Evolutionary conservation across 2,329 filamentous ascomycete species (phyloP), one percentile per base, ranked within the genome.

Genomic region (Hymenoscyphus fructigenus): DNA sequence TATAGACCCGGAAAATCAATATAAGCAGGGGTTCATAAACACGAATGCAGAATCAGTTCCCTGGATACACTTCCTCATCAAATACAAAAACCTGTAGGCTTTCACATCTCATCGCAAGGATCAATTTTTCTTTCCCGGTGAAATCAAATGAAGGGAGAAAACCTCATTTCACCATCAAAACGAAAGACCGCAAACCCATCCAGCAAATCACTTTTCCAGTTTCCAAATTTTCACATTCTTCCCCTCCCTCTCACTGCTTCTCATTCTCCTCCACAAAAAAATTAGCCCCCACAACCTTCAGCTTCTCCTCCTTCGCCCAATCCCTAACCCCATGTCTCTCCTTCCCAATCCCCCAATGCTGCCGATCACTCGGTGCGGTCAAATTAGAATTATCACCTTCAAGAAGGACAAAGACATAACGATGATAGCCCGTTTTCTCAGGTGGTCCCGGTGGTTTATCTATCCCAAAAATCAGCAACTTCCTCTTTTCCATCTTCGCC

Each of bases 341-440:
- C 66, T 79, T 76, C 0, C 79, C 82, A 66, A 79, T 83, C 0
- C 84, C 85, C 85, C 84, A 87, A 72, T 85, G 81, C 73, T 82
- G 77, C 41, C 83, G 74, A n/a, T 82, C 78, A 59, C 76, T 74
- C 0, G 85, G 84, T 65, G 74, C 78, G 17, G 73, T 79, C 65
- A 85, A 68, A 66, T 80, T 71, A 59, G 73, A 15, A 76, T 80
- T 68, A 73, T 74, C 70, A 1, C 76, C 77, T 60, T 75, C 79
- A 64, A 86, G 76, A 6, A 83, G 77, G 4, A 85, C 75, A 67
- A 86, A 84, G 3, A 87, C 81, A 72, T 87, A 87, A 23, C 44
- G 47, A 53, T 26, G 47, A 14, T 53, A 53, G 3, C 20, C 47
- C 1, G 47, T 53, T 15, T 53, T 53, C 47, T 79, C 75, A 0